Percentiles rank a stretch among this genome's conserved stretches.
These are phyloP conservation scores for Ophiognomonia clavigignenti-juglandacearum DNA, from an alignment of 2,329 filamentous ascomycete species.

Conservation along the genomic window DNA sequence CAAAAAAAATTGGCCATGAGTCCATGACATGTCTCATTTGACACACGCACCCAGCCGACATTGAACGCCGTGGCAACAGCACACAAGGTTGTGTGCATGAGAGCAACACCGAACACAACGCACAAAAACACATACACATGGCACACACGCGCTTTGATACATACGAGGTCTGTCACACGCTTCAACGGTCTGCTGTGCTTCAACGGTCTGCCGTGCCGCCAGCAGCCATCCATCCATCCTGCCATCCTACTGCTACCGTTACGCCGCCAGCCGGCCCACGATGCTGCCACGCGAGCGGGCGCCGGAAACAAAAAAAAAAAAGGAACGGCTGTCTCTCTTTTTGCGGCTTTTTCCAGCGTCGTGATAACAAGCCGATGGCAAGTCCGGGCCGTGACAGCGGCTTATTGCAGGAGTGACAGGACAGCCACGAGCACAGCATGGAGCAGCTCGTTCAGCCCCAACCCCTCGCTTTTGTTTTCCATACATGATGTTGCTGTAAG, in stretches of 20 bases:
- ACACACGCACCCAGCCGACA: not conserved
- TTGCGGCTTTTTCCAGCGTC: not conserved
- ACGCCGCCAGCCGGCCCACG: constrained; percentile 1
- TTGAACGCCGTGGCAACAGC: not conserved
- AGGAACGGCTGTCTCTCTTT: no score
- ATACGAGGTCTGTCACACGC: constrained; percentile 9
- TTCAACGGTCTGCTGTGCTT: not conserved
- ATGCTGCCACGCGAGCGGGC: constrained; percentile 11
- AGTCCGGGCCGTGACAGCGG: constrained; percentile 1
- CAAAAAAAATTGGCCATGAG: no score
- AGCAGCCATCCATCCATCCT: no score
- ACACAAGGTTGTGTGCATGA: constrained; percentile 13
- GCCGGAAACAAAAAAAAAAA: no score
- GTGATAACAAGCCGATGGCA: not conserved
- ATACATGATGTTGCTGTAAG: no score
- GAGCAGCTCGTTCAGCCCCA: not conserved
- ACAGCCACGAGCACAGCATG: not conserved
- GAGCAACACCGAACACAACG: no score
- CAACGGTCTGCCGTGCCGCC: not conserved
- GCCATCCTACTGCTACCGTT: no score
- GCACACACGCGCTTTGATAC: not conserved
- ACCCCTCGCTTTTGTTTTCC: not conserved
- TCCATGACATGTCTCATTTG: constrained; percentile 1
- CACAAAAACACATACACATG: no score
- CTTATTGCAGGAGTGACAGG: not conserved